Conservation (phyloP, 805 yeast species). For the Lachancea quebecensis region DNA sequence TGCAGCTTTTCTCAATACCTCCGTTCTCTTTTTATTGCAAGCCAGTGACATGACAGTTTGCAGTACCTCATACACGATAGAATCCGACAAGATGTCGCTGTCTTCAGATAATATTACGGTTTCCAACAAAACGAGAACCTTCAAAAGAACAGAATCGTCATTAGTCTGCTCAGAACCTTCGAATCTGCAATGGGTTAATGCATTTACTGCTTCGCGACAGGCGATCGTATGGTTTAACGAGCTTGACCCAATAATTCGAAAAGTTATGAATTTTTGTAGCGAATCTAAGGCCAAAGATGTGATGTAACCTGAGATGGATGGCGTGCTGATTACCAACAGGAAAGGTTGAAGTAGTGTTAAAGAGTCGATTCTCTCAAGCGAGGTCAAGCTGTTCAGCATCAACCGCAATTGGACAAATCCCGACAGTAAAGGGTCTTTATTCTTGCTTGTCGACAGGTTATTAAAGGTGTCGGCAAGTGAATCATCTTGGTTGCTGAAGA, state of each 20-base stretch:
- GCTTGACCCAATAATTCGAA: constrained; percentile 51
- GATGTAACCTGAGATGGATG: constrained; percentile 78
- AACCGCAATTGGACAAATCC: constrained; percentile 75
- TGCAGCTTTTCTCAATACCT: constrained; percentile 81
- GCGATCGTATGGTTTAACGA: constrained; percentile 60
- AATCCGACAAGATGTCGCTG: constrained; percentile 66
- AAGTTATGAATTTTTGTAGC: constrained; percentile 62
- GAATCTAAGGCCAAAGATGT: constrained; percentile 78
- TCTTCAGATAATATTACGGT: constrained; percentile 55
- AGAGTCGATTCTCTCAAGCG: constrained; percentile 55
- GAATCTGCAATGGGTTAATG: constrained; percentile 89
- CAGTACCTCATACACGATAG: constrained; percentile 77
- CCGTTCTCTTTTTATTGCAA: constrained; percentile 86
- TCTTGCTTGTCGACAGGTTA: constrained; percentile 25
- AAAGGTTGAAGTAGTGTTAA: constrained; percentile 81
- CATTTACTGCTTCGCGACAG: constrained; percentile 37
- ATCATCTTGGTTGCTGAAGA: constrained; percentile 42
- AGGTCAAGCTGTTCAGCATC: constrained; percentile 51
- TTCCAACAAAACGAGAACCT: constrained; percentile 72
- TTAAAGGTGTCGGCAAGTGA: constrained; percentile 33
- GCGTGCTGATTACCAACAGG: constrained; percentile 71
- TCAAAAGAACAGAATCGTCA: constrained; percentile 84
- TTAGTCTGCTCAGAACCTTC: constrained; percentile 90
- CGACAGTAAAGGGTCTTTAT: constrained; percentile 58
- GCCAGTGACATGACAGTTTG: constrained; percentile 90